Evolutionary conservation across 2,329 filamentous ascomycete genomes (phyloP), one percentile per base, ranked within the genome.

Genomic region (Beauveria pseudobassiana): DNA sequence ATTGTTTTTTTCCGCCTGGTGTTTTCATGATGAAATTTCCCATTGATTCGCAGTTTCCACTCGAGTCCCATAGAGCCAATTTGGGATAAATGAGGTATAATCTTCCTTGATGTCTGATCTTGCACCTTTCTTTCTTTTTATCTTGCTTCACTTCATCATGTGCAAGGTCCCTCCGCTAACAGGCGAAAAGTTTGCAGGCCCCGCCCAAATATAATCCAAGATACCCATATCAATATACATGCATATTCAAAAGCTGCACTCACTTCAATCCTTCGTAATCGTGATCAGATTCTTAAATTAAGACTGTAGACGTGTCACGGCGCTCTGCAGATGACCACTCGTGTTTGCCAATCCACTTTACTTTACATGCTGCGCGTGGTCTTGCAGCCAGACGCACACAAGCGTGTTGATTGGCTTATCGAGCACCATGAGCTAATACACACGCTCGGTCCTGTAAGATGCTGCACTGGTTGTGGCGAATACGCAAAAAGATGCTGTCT

Each of bases 21-120:
- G 63, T 64, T 63, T 63, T 57, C 70, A 86, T 89, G 87, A 90
- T 89, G 86, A 89, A 89, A 87, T 75, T 82, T 82, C 80, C 86
- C 83, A 75, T 81, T 84, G 80, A 90, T 91, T 92, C 88, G 88
- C 88, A 91, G 88, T 91, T 91, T 91, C 86, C 88, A 90, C 88
- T 89, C 80, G 86, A 89, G 86, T 82, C 82, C 81, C 81, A 77
- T 74, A 74, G 85, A 87, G 86, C 85, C 85, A 85, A 78, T 77
- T 76, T 77, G 82, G 81, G 83, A 82, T 78, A 87, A 72, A 87
- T 89, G 87, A 89, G 82, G 86, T 74, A 73, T 74, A 78, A 73
- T 72, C 86, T 88, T 89, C 86, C 85, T 89, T 89, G 86, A 89
- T 89, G 87, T 88, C 86, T 87, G 84, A 88, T 77, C 65, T 69